Percentiles rank a stretch among this genome's conserved stretches.
Conservation (phyloP, 345 rosid species). For the Acer yangbiense region DNA sequence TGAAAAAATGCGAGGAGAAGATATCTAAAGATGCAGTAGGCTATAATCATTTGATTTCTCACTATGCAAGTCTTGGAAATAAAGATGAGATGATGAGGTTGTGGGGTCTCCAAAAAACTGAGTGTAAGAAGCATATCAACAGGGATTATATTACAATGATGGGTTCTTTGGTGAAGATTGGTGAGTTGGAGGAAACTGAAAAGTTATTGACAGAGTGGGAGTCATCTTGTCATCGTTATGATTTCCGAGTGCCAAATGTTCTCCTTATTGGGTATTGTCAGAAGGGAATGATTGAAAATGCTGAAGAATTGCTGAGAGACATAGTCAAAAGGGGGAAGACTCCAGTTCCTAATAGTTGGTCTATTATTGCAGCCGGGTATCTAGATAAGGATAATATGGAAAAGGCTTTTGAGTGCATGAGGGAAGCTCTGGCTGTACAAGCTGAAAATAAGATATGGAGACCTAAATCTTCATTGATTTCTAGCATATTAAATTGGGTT, state of each 20-base stretch:
- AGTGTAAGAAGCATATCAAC: slow-evolving; percentile 36
- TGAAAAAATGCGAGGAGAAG: slow-evolving; percentile 41
- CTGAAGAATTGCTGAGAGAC: slow-evolving; percentile 37
- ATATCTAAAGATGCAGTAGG: slow-evolving; percentile 35
- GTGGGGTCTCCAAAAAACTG: slow-evolving; percentile 36
- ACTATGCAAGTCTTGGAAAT: slow-evolving; percentile 43
- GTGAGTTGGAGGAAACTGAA: slow-evolving; percentile 45
- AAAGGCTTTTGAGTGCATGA: slow-evolving; percentile 46
- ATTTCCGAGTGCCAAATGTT: slow-evolving; percentile 50
- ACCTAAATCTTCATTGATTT: slow-evolving; percentile 35
- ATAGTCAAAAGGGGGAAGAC: slow-evolving; percentile 30
- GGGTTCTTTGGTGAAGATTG: slow-evolving; percentile 41
- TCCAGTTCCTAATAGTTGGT: slow-evolving; percentile 46
- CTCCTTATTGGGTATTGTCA: slow-evolving; percentile 42
- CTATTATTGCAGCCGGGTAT: slow-evolving; percentile 41
- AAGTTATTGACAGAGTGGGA: slow-evolving; percentile 45
- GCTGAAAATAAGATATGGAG: slow-evolving; percentile 38
- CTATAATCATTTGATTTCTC: slow-evolving; percentile 43
- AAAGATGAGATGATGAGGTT: slow-evolving; percentile 44
- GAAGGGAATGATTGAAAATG: slow-evolving; percentile 43
- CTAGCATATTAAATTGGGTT: slow-evolving; percentile 46
- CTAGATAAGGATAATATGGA: slow-evolving; percentile 41
- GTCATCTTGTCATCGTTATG: slow-evolving; percentile 30
- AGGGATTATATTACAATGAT: slow-evolving; percentile 42
- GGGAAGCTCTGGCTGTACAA: slow-evolving; percentile 40